Evolutionary conservation across 169 alveolate species (phyloP), one percentile per base, ranked within the genome.

Genomic region (Plasmodium blacklocki): DNA sequence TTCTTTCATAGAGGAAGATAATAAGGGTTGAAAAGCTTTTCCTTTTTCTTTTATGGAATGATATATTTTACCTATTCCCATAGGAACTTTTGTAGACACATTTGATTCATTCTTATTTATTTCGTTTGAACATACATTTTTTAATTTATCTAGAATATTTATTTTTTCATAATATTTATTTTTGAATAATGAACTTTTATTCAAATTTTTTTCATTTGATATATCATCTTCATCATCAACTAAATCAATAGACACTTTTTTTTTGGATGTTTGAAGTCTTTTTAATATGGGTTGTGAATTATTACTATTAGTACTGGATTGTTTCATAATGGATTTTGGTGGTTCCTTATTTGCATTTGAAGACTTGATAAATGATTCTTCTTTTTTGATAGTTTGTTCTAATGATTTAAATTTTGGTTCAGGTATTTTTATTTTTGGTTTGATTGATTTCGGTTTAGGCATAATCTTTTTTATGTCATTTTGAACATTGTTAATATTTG

Each of bases 161-260:
- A 26, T 19, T n/a, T 15, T 73, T 56, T 54, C 70, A 73, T 12
- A 15, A 19, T 21, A 73, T 60, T 73, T 73, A 19, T 39, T 73
- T 18, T 54, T 73, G 12, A 19, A 15, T 60, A 73, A 39, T 18
- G 21, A 26, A 32, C 19, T 54, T 9, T 54, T 45, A 6, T 15
- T 9, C 12, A 15, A 15, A 15, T 2, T 12, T 52, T 52, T 15
- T n/a, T 15, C 62, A 15, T 15, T 52, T 12, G 62, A 52, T 12
- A 3, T 52, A 52, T 29, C 59, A 39, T 39, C 11, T n/a, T 15
- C 11, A 7, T 67, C 60, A 39, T 67, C 23, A 26, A 11, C 58
- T 47, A 26, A 67, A 67, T 67, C 58, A 67, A 21, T 15, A 14
- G 23, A 39, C 21, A 14, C 14, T 3, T 6, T 60, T 19, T 60